Percentiles rank a stretch among this genome's conserved stretches.
These are phyloP conservation scores for Atkinsonella texensis DNA, from an alignment of 2,329 filamentous ascomycete species.

Conservation along the genomic window DNA sequence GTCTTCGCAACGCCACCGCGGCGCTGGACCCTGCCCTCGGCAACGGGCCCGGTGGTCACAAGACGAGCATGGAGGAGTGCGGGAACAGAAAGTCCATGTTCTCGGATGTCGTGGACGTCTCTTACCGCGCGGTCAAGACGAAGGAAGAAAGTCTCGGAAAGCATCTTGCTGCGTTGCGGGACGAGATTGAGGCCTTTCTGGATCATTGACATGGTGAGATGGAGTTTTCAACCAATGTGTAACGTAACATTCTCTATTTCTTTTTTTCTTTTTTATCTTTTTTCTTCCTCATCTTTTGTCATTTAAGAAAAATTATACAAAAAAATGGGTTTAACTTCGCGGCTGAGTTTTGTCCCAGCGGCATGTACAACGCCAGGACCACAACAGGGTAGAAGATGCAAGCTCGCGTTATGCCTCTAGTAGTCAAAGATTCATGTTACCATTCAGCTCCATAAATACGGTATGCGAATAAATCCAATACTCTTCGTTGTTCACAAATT, in stretches of 20 bases:
- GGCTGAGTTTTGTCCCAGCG: neutral
- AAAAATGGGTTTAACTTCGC: neutral
- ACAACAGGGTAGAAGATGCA: neutral
- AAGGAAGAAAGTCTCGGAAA: conserved; percentile 22
- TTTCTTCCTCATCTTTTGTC: no score
- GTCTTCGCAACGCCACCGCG: conserved; percentile 21
- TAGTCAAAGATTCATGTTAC: neutral
- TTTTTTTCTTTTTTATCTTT: no score
- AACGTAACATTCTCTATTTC: no score
- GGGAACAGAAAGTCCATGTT: conserved; percentile 18
- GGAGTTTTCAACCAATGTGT: no score
- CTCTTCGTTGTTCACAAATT: neutral
- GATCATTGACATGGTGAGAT: conserved; percentile 8
- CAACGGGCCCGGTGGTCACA: conserved; percentile 6
- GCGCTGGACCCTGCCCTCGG: conserved; percentile 14
- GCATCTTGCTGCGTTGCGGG: conserved; percentile 20
- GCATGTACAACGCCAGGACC: no score
- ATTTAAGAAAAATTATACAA: no score
- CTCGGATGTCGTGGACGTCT: conserved; percentile 19
- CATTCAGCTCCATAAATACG: neutral
- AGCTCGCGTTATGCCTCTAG: neutral
- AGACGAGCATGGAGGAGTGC: conserved; percentile 3
- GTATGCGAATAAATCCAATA: neutral
- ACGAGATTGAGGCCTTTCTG: conserved; percentile 21
- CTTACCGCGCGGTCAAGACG: conserved; percentile 19